phyloP scores from a whole-genome alignment of 768 basidiomycete genomes.

The Imleria badia region DNA sequence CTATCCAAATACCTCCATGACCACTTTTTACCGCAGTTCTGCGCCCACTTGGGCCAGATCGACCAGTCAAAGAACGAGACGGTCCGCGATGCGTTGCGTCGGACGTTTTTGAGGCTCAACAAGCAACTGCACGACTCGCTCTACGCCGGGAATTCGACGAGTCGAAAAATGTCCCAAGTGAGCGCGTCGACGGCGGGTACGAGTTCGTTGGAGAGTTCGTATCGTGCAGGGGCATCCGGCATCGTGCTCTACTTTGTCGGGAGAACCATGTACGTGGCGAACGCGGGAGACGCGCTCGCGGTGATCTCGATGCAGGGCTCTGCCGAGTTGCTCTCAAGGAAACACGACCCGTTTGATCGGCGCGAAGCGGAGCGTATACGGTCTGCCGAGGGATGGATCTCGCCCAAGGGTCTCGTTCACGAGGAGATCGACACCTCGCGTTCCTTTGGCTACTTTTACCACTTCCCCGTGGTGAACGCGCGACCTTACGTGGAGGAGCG shows the following conservation, averaged over 20 bases:
- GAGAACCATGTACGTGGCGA: slow-evolving; percentile 84
- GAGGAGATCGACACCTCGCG: slow-evolving; percentile 91
- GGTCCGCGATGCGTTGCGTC: slow-evolving; percentile 74
- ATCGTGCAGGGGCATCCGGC: slow-evolving; percentile 75
- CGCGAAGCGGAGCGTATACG: slow-evolving; percentile 86
- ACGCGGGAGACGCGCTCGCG: slow-evolving; percentile 85
- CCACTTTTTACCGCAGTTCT: slow-evolving; percentile 66
- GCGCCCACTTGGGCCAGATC: slow-evolving; percentile 49
- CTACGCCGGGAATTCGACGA: slow-evolving; percentile 39
- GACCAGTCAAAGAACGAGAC: slow-evolving; percentile 46
- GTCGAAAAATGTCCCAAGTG: slow-evolving; percentile 73
- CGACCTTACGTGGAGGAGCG: slow-evolving; percentile 74
- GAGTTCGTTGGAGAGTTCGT: slow-evolving; percentile 44
- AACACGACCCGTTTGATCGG: slow-evolving; percentile 89
- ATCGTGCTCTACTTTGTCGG: slow-evolving; percentile 83
- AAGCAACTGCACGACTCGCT: slow-evolving; percentile 73
- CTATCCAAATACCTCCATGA: slow-evolving; percentile 86
- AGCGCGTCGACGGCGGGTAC: slow-evolving; percentile 44
- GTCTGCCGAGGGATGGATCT: slow-evolving; percentile 91
- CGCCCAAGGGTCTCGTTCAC: slow-evolving; percentile 86
- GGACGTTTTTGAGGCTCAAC: slow-evolving; percentile 87
- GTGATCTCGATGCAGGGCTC: slow-evolving; percentile 79
- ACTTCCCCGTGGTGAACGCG: slow-evolving; percentile 88
- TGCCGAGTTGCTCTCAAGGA: slow-evolving; percentile 69
- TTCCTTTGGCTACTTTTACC: slow-evolving; percentile 90